A percentile compares a stretch with the other conserved stretches of the same genome.
Conservation (phyloP, 2,329 filamentous ascomycete species). For the Arthroderma sp. region DNA sequence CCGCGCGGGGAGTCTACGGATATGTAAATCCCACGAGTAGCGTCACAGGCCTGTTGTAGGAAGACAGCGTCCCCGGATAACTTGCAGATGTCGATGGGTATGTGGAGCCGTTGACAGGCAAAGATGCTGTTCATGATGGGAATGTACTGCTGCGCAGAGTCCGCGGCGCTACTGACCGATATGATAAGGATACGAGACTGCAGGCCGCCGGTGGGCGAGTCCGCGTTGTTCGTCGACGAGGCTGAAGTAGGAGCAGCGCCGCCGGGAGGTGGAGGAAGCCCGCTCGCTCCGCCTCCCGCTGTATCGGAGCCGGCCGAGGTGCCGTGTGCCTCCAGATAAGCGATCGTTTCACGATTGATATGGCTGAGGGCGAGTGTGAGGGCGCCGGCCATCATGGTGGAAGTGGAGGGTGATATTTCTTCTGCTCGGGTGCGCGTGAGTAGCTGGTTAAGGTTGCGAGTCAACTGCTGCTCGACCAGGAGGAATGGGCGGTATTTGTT, state of each 20-base stretch:
- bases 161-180: slow-evolving; percentile 79
- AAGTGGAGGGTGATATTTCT: slow-evolving; percentile 47
- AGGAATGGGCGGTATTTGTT: slow-evolving; percentile 95
- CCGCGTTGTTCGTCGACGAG: not conserved
- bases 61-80: slow-evolving; percentile 79
- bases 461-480: slow-evolving; percentile 68
- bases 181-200: slow-evolving; percentile 78
- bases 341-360: slow-evolving; percentile 70
- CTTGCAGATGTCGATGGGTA: slow-evolving; percentile 86
- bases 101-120: slow-evolving; percentile 73
- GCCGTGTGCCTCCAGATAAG: slow-evolving; percentile 48
- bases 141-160: slow-evolving; percentile 83
- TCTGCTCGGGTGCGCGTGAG: slow-evolving; percentile 56
- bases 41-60: slow-evolving; percentile 76
- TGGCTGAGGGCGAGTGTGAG: slow-evolving; percentile 79
- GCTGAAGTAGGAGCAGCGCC: slow-evolving; percentile 15
- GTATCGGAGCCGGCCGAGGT: slow-evolving; percentile 31
- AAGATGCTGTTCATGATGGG: slow-evolving; percentile 98
- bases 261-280: slow-evolving; percentile 11
- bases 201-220: slow-evolving; percentile 39
- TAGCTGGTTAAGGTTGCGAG: slow-evolving; percentile 60
- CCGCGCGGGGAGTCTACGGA: slow-evolving; percentile 53
- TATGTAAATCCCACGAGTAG: slow-evolving; percentile 59
- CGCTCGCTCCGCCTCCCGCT: slow-evolving; percentile 18
- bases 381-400: slow-evolving; percentile 81